Percentiles rank a stretch among this genome's conserved stretches.
Conservation (phyloP, 1,139 yeast genomes). For the Nematodospora anomalae region DNA sequence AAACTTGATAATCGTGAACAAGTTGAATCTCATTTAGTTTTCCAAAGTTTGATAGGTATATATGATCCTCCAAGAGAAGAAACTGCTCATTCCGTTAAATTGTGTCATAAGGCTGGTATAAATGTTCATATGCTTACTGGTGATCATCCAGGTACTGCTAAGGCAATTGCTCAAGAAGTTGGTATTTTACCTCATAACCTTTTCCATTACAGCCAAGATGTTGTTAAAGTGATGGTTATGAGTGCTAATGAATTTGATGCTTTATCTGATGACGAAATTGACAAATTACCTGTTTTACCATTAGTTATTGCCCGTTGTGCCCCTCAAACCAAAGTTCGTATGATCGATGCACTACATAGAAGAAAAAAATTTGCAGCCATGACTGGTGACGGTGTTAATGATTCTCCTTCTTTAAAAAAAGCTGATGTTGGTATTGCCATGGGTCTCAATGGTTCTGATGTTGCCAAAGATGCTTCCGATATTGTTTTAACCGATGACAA, state of each 20-base stretch:
- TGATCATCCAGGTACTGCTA: conserved; percentile 81
- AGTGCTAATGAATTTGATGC: conserved; percentile 73
- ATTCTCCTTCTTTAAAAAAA: conserved; percentile 75
- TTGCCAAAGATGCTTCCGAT: conserved; percentile 59
- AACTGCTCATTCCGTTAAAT: conserved; percentile 64
- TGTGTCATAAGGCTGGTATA: conserved; percentile 76
- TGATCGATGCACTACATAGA: conserved; percentile 81
- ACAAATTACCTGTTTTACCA: conserved; percentile 68
- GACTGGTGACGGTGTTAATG: conserved; percentile 91
- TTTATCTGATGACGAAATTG: conserved; percentile 62
- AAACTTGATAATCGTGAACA: conserved; percentile 42
- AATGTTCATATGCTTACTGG: conserved; percentile 87
- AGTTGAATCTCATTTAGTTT: conserved; percentile 56
- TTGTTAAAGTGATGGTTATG: conserved; percentile 70
- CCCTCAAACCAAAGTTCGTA: conserved; percentile 80
- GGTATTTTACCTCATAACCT: conserved; percentile 77
- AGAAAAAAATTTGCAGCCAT: conserved; percentile 71
- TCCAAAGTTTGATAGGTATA: conserved; percentile 74
- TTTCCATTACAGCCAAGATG: conserved; percentile 60
- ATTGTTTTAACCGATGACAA: conserved; percentile 53
- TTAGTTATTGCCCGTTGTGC: conserved; percentile 84
- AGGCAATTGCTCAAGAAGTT: conserved; percentile 82
- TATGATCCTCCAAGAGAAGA: conserved; percentile 84
- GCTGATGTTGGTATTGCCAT: conserved; percentile 75
- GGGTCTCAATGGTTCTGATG: conserved; percentile 54